phyloP scores from a whole-genome alignment of 129 eudicot genomes.

The Ambrosia artemisiifolia region DNA sequence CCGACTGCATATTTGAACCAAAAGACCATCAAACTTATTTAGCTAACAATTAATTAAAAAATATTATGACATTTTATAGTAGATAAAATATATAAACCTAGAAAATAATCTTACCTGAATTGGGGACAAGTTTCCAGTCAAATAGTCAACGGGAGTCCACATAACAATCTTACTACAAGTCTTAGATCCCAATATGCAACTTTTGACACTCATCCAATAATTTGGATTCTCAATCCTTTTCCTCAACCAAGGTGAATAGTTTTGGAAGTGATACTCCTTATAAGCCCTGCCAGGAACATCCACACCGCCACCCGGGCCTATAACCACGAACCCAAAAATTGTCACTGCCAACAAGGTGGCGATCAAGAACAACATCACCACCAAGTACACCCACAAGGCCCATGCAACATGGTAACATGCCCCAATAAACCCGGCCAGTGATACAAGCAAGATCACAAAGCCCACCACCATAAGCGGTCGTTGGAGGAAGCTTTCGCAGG shows the following conservation, averaged over 20 bases:
- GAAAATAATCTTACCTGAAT: conserved; percentile 52
- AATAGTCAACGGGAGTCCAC: conserved; percentile 85
- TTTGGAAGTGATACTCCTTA: conserved; percentile 62
- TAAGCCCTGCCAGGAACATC: conserved; percentile 68
- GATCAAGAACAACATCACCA: conserved; percentile 69
- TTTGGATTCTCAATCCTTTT: conserved; percentile 49
- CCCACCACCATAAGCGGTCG: conserved; percentile 72
- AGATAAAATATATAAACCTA: too few species aligned
- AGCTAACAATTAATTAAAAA: neutral
- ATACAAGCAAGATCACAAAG: conserved; percentile 62
- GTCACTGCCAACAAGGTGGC: conserved; percentile 54
- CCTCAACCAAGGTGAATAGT: conserved; percentile 80
- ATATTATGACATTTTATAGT: neutral
- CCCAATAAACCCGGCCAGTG: conserved; percentile 85
- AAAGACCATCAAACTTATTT: neutral
- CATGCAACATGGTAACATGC: conserved; percentile 81
- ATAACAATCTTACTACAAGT: conserved; percentile 59
- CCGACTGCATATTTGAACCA: conserved; percentile 49
- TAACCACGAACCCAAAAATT: conserved; percentile 81
- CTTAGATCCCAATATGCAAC: conserved; percentile 77
- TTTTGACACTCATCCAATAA: conserved; percentile 60
- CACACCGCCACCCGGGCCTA: conserved; percentile 66
- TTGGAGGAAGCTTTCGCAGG: conserved; percentile 84
- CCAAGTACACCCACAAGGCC: conserved; percentile 79
- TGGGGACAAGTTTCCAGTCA: conserved; percentile 63